Conservation (phyloP, 2,329 filamentous ascomycete genomes). For the Salinomyces thailandicus region DNA sequence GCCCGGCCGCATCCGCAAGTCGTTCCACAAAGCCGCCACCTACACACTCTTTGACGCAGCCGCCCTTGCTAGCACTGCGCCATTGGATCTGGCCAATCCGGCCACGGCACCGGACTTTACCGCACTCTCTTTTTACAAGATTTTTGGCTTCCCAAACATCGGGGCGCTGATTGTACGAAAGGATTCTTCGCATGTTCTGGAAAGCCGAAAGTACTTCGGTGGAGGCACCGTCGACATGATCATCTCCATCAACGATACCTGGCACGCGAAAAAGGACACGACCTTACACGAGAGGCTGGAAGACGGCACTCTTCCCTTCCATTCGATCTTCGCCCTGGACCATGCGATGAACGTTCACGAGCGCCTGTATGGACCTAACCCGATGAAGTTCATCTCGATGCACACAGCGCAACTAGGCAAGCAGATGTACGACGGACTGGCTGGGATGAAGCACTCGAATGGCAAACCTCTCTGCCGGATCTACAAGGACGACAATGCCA, state of each 20-base stretch:
- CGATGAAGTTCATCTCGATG: constrained; percentile 48
- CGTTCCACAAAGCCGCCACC: constrained; percentile 24
- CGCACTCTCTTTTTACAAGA: constrained; percentile 54
- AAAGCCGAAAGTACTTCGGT: constrained; percentile 52
- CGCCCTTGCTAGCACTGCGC: constrained; percentile 52
- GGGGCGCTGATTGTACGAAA: constrained; percentile 50
- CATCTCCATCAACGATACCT: constrained; percentile 41
- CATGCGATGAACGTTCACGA: constrained; percentile 49
- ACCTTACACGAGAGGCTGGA: constrained; percentile 52
- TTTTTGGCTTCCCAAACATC: constrained; percentile 55
- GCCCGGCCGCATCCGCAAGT: constrained; percentile 24
- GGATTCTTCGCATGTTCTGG: constrained; percentile 45
- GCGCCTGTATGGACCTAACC: constrained; percentile 46
- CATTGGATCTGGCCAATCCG: constrained; percentile 45
- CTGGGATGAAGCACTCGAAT: constrained; percentile 43
- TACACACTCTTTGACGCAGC: constrained; percentile 53
- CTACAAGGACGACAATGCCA: constrained; percentile 42
- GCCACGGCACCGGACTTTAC: constrained; percentile 49
- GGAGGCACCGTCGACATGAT: constrained; percentile 57
- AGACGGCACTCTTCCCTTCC: constrained; percentile 57
- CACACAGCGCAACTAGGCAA: constrained; percentile 47
- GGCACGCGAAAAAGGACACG: constrained; percentile 45
- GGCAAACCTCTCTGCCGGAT: constrained; percentile 42
- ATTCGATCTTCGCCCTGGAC: constrained; percentile 52
- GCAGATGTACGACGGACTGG: constrained; percentile 41